Evolutionary conservation across 805 yeast genomes (phyloP), one percentile per base, ranked within the genome.

Genomic region (Pichia rugopelliculosa): DNA sequence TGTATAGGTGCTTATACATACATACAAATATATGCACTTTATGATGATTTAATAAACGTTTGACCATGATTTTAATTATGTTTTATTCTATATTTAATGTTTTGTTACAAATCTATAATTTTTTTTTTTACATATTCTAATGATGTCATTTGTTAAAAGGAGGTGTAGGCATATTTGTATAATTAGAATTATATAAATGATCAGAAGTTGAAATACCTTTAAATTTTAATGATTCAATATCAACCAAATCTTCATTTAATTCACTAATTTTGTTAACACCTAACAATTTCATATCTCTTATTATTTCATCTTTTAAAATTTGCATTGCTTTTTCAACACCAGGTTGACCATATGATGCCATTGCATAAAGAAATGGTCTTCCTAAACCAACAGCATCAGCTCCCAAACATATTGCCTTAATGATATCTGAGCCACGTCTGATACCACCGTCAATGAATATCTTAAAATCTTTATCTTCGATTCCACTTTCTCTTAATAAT

Each of bases 391-490:
- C 79, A 17, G 59, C 64, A 36, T 54, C 78, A 25, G 91, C 93
- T 10, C 93, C 95, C 4, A 85, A 69, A 48, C 87, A 80, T 13
- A 86, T 61, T 0, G 93, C 91, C 58, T 86, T 85, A 43, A 85
- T 56, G n/a, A 86, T 66, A 59, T 86, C 95, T 4, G 88, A 76
- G 11, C 86, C 93, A 56, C 91, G 72, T 52, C 88, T 73, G 24
- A 85, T 71, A 34, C 93, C 93, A 45, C 95, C 93, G 59, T 86
- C 93, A 25, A 86, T 62, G 59, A 69, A 84, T 9, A 85, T 73
- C 55, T 82, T 86, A 44, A 84, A 68, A 50, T 76, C 74, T 40
- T 73, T 67, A 42, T 64, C 65, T 39, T 59, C 58, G 10, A 62
- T 56, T 30, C 71, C 66, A 21, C 60, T 60, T 43, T 64, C 60